Evolutionary conservation across 495 filamentous ascomycete genomes (phyloP).

Genomic region (Lepidopterella palustris): DNA sequence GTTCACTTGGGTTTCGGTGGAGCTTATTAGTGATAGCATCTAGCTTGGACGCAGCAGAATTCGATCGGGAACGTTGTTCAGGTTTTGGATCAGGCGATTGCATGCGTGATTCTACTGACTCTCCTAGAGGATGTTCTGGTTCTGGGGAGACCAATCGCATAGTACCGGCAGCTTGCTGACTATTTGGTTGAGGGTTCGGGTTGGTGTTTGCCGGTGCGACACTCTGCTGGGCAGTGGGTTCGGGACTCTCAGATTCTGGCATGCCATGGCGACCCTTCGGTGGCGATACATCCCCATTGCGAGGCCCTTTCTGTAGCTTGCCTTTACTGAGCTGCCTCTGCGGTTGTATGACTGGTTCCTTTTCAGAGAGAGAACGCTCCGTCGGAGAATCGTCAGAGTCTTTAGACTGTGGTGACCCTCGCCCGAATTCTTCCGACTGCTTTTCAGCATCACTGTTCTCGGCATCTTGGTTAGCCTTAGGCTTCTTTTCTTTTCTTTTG

Average conservation of each 20-base stretch:
- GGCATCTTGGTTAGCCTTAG: constrained; percentile 50
- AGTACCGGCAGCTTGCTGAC: constrained; percentile 34
- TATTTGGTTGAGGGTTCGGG: constrained; percentile 10
- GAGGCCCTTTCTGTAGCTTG: constrained; percentile 68
- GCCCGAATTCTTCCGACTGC: constrained; percentile 45
- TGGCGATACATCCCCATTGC: constrained; percentile 16
- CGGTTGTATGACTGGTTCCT: constrained; percentile 21
- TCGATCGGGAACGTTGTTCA: constrained; percentile 31
- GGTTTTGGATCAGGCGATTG: constrained; percentile 25
- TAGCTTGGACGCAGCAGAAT: constrained; percentile 26
- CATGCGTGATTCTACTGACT: constrained; percentile 1
- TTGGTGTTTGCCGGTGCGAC: no score
- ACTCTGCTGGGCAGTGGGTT: constrained; percentile 12
- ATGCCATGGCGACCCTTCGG: constrained; percentile 9
- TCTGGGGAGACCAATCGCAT: constrained; percentile 59
- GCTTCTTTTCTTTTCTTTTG: constrained; percentile 89
- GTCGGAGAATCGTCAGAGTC: constrained; percentile 43
- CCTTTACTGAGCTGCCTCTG: constrained; percentile 62
- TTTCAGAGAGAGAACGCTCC: constrained; percentile 19
- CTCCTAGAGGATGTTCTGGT: constrained; percentile 18
- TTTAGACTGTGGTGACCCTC: constrained; percentile 44
- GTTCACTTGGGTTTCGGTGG: constrained; percentile 12
- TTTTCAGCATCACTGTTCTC: constrained; percentile 45
- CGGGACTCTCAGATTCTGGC: constrained; percentile 26
- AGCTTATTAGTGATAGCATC: constrained; percentile 33